These are phyloP conservation scores for Herpetomonas samuelpessoai DNA, from an alignment of 208 protist species.

Conservation along the genomic window DNA sequence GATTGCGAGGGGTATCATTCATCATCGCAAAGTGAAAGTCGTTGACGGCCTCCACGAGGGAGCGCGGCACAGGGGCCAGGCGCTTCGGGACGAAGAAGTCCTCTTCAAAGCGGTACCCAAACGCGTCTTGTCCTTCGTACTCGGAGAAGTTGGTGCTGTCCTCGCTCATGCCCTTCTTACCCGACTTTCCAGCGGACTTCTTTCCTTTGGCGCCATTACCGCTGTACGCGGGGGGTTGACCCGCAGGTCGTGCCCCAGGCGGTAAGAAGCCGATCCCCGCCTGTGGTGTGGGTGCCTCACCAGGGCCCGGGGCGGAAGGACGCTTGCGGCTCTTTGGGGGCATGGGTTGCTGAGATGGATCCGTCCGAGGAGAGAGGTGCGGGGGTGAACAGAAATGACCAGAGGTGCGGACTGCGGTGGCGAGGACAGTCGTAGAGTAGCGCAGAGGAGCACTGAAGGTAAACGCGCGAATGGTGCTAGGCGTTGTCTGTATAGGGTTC, in stretches of 20 bases:
- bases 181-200: constrained; percentile 1
- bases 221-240: neutral
- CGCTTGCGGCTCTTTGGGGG: too few relatives aligned
- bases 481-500: too few relatives aligned
- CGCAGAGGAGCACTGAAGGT: too few relatives aligned
- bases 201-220: constrained; percentile 8
- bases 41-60: constrained; percentile 90
- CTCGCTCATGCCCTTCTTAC: constrained; percentile 1
- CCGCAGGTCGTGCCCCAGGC: constrained; percentile 27
- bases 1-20: constrained; percentile 88
- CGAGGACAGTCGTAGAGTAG: too few relatives aligned
- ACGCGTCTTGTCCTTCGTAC: constrained; percentile 26
- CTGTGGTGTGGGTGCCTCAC: too few relatives aligned
- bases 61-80: constrained; percentile 48
- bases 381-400: too few relatives aligned
- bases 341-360: too few relatives aligned
- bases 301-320: too few relatives aligned
- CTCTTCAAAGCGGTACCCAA: constrained; percentile 70
- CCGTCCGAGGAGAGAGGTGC: too few relatives aligned
- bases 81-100: constrained; percentile 72
- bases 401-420: too few relatives aligned
- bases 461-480: too few relatives aligned
- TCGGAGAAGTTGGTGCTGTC: neutral
- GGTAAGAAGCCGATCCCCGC: constrained; percentile 45
- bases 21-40: constrained; percentile 95